Base-by-base conservation (phyloP, 345 rosid genomes). In the Ailanthus altissimus region DNA sequence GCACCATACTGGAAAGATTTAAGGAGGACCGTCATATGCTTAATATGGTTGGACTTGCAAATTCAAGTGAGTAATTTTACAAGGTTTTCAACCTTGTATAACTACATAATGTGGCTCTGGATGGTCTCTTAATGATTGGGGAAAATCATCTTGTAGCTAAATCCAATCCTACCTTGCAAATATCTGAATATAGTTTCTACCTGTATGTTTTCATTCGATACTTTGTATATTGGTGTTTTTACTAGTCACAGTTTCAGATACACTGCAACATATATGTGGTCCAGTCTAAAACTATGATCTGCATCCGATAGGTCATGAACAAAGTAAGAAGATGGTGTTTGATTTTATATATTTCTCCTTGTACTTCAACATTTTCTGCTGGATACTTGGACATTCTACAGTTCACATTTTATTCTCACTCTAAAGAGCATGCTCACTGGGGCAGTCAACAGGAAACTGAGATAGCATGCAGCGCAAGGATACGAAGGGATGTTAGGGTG, bases 21-120 rank as follows among this genome's bases (percentile, higher is more conserved):
- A 93, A 90, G 80, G 98, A 95, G 83, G 97, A 95, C 43, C 90
- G 90, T 54, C 82, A 93, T 82, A 89, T 95, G 98, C 95, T 94
- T 63, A 86, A 93, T 76, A 85, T 94, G 84, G 94, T 94, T 8
- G 98, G 97, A 40, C 82, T 93, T 51, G 97, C 97, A 8, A 90
- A 90, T 81, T 88, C 97, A 0, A 91, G 91, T 16, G 87, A 86
- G 67, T 93, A 59, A 86, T 66, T 16, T 18, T 20, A 12, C 45
- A 43, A 67, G 45, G 1, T 21, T 26, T 58, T 18, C 36, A 11
- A 5, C 54, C 2, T 26, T 15, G 25, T 59, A 46, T n/a, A n/a
- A 26, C 26, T 50, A 18, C 21, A 21, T 42, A 0, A 58, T 20
- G 16, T 4, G 2, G 3, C 42, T 43, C 18, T 42, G 6, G 20